Evolutionary conservation across 2,329 filamentous ascomycete genomes (phyloP).

Genomic region (Blastomyces emzantsi): DNA sequence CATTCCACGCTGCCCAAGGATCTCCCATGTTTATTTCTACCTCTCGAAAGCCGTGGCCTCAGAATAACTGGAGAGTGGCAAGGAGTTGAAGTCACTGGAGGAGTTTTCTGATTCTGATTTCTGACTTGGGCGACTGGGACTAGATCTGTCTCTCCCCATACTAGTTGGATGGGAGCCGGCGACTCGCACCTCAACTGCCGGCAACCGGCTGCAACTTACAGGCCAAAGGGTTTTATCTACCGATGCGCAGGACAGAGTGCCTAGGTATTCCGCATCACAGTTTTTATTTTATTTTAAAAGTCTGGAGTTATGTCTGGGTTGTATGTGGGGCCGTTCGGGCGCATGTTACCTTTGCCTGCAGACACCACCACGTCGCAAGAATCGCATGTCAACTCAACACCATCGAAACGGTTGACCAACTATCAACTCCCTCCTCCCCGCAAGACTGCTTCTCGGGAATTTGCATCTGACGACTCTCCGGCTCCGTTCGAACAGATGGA

Average conservation of each 20-base stretch:
- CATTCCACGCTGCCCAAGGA: not conserved
- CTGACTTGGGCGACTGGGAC: not conserved
- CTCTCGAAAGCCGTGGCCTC: not conserved
- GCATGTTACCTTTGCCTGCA: constrained; percentile 28
- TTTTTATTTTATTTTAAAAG: not conserved
- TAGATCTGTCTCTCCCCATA: not conserved
- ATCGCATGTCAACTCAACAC: constrained; percentile 23
- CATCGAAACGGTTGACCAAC: constrained; percentile 24
- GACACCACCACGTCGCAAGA: constrained; percentile 22
- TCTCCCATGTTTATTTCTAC: not conserved
- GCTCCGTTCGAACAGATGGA: constrained; percentile 19
- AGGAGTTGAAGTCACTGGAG: not conserved
- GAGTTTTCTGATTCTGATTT: not conserved
- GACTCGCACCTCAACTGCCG: not conserved
- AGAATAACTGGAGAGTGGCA: not conserved
- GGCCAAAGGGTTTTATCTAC: not conserved
- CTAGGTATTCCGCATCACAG: not conserved
- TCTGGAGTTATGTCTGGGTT: constrained; percentile 3
- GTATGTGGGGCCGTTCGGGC: constrained; percentile 33
- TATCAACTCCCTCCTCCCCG: constrained; percentile 36
- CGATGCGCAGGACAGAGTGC: not conserved
- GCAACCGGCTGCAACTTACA: not conserved
- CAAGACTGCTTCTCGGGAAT: constrained; percentile 25
- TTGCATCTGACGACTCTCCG: constrained; percentile 28
- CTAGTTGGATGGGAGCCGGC: not conserved